phyloP scores from a whole-genome alignment of 352 stramenopile species.

The Thraustochytrium sp. region DNA sequence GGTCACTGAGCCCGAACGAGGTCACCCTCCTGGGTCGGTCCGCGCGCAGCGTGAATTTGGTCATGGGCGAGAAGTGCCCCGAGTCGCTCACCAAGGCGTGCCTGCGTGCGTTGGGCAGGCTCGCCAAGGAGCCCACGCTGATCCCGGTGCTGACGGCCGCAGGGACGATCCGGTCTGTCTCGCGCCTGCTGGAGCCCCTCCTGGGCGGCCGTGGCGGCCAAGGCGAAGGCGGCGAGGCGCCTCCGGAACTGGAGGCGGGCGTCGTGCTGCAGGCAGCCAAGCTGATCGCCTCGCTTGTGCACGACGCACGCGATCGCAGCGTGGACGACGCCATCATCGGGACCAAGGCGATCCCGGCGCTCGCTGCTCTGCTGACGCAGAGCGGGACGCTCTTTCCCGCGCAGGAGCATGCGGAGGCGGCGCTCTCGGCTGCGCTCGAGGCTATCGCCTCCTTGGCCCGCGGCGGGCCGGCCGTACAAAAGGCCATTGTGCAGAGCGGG shows the following conservation, averaged over 20 bases:
- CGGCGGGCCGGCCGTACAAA: conserved; percentile 15
- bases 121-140: conserved; percentile 10
- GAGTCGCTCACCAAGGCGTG: conserved; percentile 13
- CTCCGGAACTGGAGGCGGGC: neutral
- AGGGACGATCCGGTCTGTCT: conserved; percentile 18
- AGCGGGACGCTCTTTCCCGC: neutral
- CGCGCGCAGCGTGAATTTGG: conserved; percentile 16
- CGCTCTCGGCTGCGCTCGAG: neutral
- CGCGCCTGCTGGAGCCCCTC: conserved; percentile 18
- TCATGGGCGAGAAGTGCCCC: conserved; percentile 13
- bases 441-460: neutral
- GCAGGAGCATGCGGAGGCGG: neutral
- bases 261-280: conserved; percentile 3
- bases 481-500: conserved; percentile 27
- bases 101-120: neutral
- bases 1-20: neutral
- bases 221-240: neutral
- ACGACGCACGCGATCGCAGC: neutral
- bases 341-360: conserved; percentile 35
- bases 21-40: conserved; percentile 6
- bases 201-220: no score
- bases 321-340: conserved; percentile 34
- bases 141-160: neutral
- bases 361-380: conserved; percentile 1
- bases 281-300: neutral